Base-by-base conservation (phyloP, 2,329 filamentous ascomycete genomes). In the Hypoxylon sp. region DNA sequence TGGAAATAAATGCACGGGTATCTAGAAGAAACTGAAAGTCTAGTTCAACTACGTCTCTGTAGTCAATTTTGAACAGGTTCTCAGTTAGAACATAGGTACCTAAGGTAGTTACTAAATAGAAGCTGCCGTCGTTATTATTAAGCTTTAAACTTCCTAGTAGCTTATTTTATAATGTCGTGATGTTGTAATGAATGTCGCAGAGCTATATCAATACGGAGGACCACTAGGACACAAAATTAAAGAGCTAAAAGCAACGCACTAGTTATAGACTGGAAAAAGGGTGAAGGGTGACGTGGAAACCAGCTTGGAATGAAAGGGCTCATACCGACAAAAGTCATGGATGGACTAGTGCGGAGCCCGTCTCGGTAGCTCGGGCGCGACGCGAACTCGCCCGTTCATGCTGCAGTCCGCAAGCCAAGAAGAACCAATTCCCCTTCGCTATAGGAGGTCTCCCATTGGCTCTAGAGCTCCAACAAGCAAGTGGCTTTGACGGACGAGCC, bases 381-480 rank as follows among this genome's bases (percentile, higher is more conserved):
- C 30, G 61, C 38, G 30, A 23, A 25, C 21, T 48, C 45, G 43
- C 6, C 43, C 34, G 41, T 45, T 43, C 32, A 52, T 57, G 32
- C 51, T 46, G 32, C 56, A 30, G 43, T 36, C 17, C 28, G 28
- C 45, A 25, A 25, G 21, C 49, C 25, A 53, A 66, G 55, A 36
- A 53, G 41, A 21, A 17, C n/a, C 28, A 41, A 49, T 3, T n/a
- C 34, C n/a, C 49, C 36, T 61, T 69, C 63, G 67, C 63, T 67
- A 62, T 49, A 14, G 6, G 43, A 23, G 56, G 48, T 36, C 28
- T 64, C 36, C 41, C 21, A 69, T 69, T 69, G 67, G 67, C 11
- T 52, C 46, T 34, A 38, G 38, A 38, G 6, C 21, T 28, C 10
- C 9, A 23, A 53, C 43, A 21, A 45, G 13, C 9, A 17, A 4